These are phyloP conservation scores for Dittrichia graveolens DNA, from an alignment of 129 eudicot species.

Conservation along the genomic window DNA sequence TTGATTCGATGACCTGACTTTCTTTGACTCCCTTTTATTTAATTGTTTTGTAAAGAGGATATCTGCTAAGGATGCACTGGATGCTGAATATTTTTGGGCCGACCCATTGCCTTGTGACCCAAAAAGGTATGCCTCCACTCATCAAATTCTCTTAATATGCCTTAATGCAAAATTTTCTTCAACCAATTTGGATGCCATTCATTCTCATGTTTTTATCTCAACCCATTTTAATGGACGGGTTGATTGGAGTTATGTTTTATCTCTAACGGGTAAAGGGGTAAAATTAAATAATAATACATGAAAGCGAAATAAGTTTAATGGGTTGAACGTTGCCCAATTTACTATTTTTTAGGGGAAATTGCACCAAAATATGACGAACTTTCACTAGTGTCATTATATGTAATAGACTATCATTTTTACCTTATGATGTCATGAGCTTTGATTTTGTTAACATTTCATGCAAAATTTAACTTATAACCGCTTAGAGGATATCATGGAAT, in stretches of 20 bases:
- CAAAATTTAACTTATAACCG: too few relatives aligned
- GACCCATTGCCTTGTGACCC: slow-evolving; percentile 98
- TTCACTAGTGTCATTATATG: too few relatives aligned
- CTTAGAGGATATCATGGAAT: too few relatives aligned
- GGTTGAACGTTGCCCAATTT: neutral
- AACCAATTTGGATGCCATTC: neutral
- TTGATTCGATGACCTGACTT: slow-evolving; percentile 1
- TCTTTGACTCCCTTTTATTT: neutral
- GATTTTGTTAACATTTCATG: too few relatives aligned
- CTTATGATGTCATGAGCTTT: too few relatives aligned
- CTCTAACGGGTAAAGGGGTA: neutral
- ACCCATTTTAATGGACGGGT: neutral
- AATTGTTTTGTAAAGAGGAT: slow-evolving; percentile 60
- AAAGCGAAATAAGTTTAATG: neutral
- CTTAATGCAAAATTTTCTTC: neutral
- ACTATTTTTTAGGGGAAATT: too few relatives aligned
- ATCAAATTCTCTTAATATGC: neutral
- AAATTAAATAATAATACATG: neutral
- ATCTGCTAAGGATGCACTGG: slow-evolving; percentile 90
- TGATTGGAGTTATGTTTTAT: neutral
- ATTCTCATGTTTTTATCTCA: neutral
- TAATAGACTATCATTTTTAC: too few relatives aligned
- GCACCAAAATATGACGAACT: too few relatives aligned
- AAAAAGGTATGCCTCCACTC: slow-evolving; percentile 52
- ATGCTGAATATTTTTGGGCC: slow-evolving; percentile 94